A percentile compares a stretch with the other conserved stretches of the same genome.
phyloP scores from a whole-genome alignment of 2,329 filamentous ascomycete genomes.

The Colletotrichum cordylinicola region DNA sequence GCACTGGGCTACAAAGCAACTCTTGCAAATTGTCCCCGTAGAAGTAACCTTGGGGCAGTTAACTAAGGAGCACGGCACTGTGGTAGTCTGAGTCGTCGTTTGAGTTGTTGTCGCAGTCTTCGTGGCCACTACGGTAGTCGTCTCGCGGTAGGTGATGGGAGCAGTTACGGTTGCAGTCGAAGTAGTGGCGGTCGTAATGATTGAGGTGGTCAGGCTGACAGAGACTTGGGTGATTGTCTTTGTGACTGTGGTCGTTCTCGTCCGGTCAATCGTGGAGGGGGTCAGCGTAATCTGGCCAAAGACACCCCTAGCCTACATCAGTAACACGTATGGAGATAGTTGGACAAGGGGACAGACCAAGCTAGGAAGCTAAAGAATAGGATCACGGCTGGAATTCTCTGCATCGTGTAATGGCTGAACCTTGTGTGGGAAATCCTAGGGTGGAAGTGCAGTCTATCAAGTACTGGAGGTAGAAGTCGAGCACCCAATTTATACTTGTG shows the following conservation, averaged over 20 bases:
- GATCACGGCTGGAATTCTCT: not conserved
- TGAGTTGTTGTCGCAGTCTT: not conserved
- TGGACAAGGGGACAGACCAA: not conserved
- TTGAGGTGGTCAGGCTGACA: not conserved
- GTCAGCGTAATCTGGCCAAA: slow-evolving; percentile 5
- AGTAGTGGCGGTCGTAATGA: not conserved
- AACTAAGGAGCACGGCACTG: not conserved
- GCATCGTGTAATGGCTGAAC: not conserved
- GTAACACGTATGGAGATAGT: too few species aligned
- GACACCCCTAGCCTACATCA: not conserved
- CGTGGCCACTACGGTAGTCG: not conserved
- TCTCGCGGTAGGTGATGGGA: not conserved
- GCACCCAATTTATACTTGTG: not conserved
- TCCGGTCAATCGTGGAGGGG: slow-evolving; percentile 2
- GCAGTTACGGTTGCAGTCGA: not conserved
- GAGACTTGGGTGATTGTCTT: not conserved
- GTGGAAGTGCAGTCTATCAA: not conserved
- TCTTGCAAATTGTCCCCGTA: slow-evolving; percentile 34
- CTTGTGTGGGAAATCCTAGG: not conserved
- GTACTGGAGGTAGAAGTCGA: not conserved
- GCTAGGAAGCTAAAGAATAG: not conserved
- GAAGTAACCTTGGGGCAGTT: slow-evolving; percentile 38
- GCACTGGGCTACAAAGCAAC: slow-evolving; percentile 36
- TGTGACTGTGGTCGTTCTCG: not conserved
- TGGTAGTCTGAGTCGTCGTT: not conserved